A percentile compares a stretch with the other conserved stretches of the same genome.
phyloP scores from a whole-genome alignment of 306 rosid species.

The Clitoria ternatea region DNA sequence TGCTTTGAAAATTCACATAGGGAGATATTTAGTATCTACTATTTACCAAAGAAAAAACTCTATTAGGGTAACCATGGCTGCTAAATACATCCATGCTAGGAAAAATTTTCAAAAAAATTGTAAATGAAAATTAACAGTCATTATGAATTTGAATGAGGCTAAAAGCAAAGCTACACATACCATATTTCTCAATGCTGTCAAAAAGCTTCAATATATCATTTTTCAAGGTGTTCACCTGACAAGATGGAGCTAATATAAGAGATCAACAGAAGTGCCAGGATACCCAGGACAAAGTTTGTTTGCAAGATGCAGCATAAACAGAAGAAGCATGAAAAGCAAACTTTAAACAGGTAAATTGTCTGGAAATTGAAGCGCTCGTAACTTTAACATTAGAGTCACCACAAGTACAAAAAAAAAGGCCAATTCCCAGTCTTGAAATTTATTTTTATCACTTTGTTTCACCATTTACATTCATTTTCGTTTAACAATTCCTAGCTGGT shows the following conservation, averaged over 20 bases:
- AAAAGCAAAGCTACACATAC: conserved; percentile 43
- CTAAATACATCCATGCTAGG: neutral
- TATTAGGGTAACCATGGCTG: neutral
- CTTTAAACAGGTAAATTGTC: neutral
- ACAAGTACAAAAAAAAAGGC: neutral
- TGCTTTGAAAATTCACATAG: neutral
- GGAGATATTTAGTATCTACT: neutral
- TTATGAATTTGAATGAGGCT: neutral
- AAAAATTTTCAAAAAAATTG: neutral
- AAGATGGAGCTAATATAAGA: conserved; percentile 30
- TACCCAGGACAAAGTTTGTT: neutral
- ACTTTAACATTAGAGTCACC: neutral
- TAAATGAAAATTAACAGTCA: neutral
- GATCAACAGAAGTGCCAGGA: conserved; percentile 2
- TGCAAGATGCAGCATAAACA: conserved; percentile 7
- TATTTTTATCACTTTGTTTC: neutral
- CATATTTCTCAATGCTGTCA: conserved; percentile 91
- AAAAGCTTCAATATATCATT: conserved; percentile 87
- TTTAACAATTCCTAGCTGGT: neutral
- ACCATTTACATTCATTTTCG: neutral
- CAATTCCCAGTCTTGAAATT: neutral
- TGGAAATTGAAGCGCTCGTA: neutral
- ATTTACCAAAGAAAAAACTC: neutral
- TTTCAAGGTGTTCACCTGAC: conserved; percentile 72
- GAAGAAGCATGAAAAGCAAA: neutral